These are phyloP conservation scores for Purpureocillium takamizusanense DNA, from an alignment of 2,329 filamentous ascomycete species.

Conservation along the genomic window DNA sequence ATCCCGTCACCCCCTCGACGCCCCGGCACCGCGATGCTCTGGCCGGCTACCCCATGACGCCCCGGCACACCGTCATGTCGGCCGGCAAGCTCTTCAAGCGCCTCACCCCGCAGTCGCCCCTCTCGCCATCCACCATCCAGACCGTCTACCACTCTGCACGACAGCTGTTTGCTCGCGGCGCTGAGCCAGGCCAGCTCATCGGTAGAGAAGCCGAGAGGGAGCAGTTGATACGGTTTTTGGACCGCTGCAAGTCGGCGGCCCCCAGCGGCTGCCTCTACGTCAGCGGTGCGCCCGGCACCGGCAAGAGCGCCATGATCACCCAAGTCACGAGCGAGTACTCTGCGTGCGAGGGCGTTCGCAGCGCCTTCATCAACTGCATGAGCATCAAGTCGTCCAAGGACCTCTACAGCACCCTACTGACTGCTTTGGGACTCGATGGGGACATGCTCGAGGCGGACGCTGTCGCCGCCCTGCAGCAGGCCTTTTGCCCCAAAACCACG, in stretches of 20 bases:
- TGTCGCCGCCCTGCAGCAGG: conserved; percentile 55
- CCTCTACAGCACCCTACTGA: conserved; percentile 70
- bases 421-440: conserved; percentile 52
- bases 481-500: conserved; percentile 59
- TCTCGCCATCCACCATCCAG: conserved; percentile 57
- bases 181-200: conserved; percentile 64
- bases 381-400: conserved; percentile 85
- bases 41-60: conserved; percentile 63
- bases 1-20: conserved; percentile 60
- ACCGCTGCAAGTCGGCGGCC: conserved; percentile 47
- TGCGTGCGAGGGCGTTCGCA: conserved; percentile 46
- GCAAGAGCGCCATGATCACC: conserved; percentile 89
- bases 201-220: conserved; percentile 63
- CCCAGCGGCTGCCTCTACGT: conserved; percentile 83
- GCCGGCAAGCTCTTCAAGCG: conserved; percentile 68
- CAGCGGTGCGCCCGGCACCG: conserved; percentile 90
- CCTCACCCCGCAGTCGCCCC: conserved; percentile 66
- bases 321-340: conserved; percentile 60
- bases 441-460: conserved; percentile 58
- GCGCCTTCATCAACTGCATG: conserved; percentile 91
- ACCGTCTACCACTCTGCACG: conserved; percentile 83
- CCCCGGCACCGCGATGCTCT: conserved; percentile 74
- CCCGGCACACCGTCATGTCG: conserved; percentile 74
- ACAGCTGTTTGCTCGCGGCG: conserved; percentile 76
- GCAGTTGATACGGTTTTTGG: conserved; percentile 62